These are phyloP conservation scores for Auricularia auricula-judae DNA, from an alignment of 768 basidiomycete species.

Conservation along the genomic window DNA sequence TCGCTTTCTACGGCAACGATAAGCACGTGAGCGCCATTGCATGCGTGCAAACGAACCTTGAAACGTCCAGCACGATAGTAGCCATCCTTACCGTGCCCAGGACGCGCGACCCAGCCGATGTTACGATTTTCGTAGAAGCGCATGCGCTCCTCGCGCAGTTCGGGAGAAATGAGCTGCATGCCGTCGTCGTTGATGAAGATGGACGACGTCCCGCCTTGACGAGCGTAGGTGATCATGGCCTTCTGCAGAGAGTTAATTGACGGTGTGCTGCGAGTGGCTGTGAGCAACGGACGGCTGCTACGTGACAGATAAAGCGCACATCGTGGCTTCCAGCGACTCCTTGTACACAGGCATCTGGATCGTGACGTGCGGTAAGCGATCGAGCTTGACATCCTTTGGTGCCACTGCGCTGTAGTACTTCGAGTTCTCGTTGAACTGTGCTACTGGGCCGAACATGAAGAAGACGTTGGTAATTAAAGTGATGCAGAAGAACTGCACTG, in stretches of 20 bases:
- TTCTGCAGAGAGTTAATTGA: slow-evolving; percentile 22
- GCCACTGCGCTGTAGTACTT: slow-evolving; percentile 14
- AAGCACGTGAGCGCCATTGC: background rate
- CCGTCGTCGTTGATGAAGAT: slow-evolving; percentile 31
- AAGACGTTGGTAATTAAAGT: slow-evolving; percentile 10
- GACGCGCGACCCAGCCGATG: slow-evolving; percentile 26
- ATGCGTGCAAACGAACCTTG: slow-evolving; percentile 28
- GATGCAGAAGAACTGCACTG: slow-evolving; percentile 8
- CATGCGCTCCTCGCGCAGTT: slow-evolving; percentile 17
- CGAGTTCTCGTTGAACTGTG: slow-evolving; percentile 45
- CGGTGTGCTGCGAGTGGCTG: slow-evolving; percentile 2
- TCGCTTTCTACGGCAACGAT: slow-evolving; percentile 44
- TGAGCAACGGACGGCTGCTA: slow-evolving; percentile 7
- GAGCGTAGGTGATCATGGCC: slow-evolving; percentile 27
- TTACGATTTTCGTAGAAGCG: slow-evolving; percentile 19
- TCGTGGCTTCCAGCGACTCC: slow-evolving; percentile 7
- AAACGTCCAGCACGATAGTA: slow-evolving; percentile 79
- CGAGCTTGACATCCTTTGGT: slow-evolving; percentile 1
- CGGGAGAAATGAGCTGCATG: slow-evolving; percentile 21
- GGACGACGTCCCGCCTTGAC: slow-evolving; percentile 26
- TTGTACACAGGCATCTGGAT: slow-evolving; percentile 24
- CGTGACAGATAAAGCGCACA: background rate
- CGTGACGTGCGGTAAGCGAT: slow-evolving; percentile 5
- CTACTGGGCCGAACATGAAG: slow-evolving; percentile 55
- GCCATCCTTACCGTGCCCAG: slow-evolving; percentile 5